phyloP scores from a whole-genome alignment of 257 asterid genomes.

The Verbascum thapsus region DNA sequence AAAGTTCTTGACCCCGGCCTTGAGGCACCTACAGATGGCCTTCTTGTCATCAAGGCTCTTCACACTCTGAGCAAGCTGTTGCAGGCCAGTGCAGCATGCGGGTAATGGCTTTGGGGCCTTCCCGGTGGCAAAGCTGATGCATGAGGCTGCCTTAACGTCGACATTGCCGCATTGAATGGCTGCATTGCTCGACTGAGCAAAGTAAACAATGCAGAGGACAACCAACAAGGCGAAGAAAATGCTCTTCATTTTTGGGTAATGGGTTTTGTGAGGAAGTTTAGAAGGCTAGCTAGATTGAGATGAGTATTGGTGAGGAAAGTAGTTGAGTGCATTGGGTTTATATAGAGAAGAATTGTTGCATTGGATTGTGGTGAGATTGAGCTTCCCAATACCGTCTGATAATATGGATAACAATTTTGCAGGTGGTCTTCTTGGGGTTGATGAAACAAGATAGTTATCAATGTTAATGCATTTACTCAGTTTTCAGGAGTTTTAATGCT shows the following conservation, averaged over 20 bases:
- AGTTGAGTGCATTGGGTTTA: constrained; percentile 27
- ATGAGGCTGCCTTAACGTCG: constrained; percentile 48
- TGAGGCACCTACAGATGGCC: constrained; percentile 65
- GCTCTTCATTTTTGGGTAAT: constrained; percentile 41
- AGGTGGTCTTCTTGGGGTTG: constrained; percentile 37
- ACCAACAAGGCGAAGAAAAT: constrained; percentile 38
- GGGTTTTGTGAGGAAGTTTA: background rate
- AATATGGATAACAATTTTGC: constrained; percentile 37
- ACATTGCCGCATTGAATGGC: constrained; percentile 46
- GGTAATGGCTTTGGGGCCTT: constrained; percentile 37
- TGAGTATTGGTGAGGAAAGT: constrained; percentile 6
- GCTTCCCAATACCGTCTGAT: constrained; percentile 40
- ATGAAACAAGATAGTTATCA: constrained; percentile 10
- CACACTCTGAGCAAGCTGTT: constrained; percentile 39
- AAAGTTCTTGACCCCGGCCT: constrained; percentile 51
- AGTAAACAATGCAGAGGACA: constrained; percentile 41
- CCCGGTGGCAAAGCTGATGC: constrained; percentile 48
- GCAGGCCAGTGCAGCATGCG: constrained; percentile 55
- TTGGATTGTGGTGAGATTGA: constrained; percentile 39
- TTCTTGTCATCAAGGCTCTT: constrained; percentile 56
- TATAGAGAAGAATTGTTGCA: constrained; percentile 36
- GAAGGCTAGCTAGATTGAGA: background rate
- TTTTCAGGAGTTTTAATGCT: too few species aligned
- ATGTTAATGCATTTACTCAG: too few species aligned
- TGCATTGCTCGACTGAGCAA: constrained; percentile 47